A percentile compares a stretch with the other conserved stretches of the same genome.
These are phyloP conservation scores for Suillus occidentalis DNA, from an alignment of 768 basidiomycete genomes.

Conservation along the genomic window DNA sequence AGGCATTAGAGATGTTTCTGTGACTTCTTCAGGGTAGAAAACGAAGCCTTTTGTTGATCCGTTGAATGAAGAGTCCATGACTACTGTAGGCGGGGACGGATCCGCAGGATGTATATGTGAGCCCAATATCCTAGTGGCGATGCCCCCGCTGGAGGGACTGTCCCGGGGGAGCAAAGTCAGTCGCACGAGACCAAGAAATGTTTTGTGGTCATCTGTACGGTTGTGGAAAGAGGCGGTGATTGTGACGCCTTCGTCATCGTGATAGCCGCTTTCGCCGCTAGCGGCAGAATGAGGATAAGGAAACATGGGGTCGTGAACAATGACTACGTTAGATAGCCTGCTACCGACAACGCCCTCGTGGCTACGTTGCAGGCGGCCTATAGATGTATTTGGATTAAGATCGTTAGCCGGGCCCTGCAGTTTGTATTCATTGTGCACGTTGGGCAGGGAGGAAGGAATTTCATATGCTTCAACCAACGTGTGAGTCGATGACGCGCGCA, in stretches of 20 bases:
- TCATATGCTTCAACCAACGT: slow-evolving; percentile 6
- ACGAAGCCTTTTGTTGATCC: slow-evolving; percentile 5
- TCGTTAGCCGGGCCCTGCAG: background rate
- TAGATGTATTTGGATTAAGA: background rate
- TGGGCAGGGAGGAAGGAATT: background rate
- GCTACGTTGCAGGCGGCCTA: slow-evolving; percentile 1
- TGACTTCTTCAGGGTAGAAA: slow-evolving; percentile 6
- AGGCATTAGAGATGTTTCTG: slow-evolving; percentile 2
- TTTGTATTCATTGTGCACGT: background rate
- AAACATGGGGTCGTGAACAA: slow-evolving; percentile 6
- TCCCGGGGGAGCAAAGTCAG: slow-evolving; percentile 1
- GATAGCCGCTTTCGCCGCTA: background rate
- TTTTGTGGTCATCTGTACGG: slow-evolving; percentile 5
- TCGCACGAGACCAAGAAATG: slow-evolving; percentile 6
- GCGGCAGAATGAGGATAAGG: background rate
- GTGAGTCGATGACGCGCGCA: slow-evolving; percentile 1
- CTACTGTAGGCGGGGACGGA: slow-evolving; percentile 1
- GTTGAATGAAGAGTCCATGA: slow-evolving; percentile 5
- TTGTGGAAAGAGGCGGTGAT: slow-evolving; percentile 4
- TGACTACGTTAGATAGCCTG: slow-evolving; percentile 2
- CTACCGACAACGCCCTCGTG: slow-evolving; percentile 5
- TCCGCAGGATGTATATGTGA: background rate
- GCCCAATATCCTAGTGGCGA: slow-evolving; percentile 2
- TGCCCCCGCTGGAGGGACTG: background rate
- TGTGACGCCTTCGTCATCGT: slow-evolving; percentile 1